Percentiles rank a stretch among this genome's conserved stretches.
These are phyloP conservation scores for Kappamyces sp. DNA, from an alignment of 192 early-diverging fungal species.

Conservation along the genomic window DNA sequence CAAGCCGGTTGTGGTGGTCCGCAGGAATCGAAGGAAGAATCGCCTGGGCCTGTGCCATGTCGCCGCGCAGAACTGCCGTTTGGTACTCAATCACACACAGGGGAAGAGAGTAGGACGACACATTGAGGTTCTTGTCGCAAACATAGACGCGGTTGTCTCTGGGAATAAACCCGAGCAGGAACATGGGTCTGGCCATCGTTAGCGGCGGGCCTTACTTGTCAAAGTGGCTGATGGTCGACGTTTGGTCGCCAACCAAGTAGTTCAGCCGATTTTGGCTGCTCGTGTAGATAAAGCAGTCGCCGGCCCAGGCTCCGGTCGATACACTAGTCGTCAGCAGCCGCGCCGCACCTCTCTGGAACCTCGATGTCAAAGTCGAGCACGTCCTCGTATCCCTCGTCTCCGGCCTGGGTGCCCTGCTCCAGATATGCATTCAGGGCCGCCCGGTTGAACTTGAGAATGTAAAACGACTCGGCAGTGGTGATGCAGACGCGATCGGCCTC, in stretches of 20 bases:
- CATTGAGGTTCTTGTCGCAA: conserved; percentile 86
- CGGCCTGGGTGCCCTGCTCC: conserved; percentile 56
- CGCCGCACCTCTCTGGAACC: conserved; percentile 68
- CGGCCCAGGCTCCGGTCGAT: conserved; percentile 93
- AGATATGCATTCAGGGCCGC: conserved; percentile 70
- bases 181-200: conserved; percentile 53
- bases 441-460: conserved; percentile 91
- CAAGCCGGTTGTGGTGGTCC: conserved; percentile 86
- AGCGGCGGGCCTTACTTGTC: conserved; percentile 54
- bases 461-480: conserved; percentile 88
- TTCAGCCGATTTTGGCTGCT: conserved; percentile 84
- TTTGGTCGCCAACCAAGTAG: conserved; percentile 92
- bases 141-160: conserved; percentile 91
- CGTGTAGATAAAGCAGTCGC: conserved; percentile 99
- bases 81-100: conserved; percentile 97
- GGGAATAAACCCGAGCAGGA: conserved; percentile 90
- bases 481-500: conserved; percentile 91
- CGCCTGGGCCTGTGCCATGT: conserved; percentile 71
- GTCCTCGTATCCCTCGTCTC: conserved; percentile 93
- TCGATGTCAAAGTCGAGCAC: conserved; percentile 94
- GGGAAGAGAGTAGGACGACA: conserved; percentile 86
- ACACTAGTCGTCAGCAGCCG: conserved; percentile 46
- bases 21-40: conserved; percentile 80
- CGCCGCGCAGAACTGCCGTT: conserved; percentile 91
- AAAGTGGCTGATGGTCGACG: conserved; percentile 94